Percentiles rank a stretch among this genome's conserved stretches.
Conservation (phyloP, 345 rosid species). For the Populus davidiana region DNA sequence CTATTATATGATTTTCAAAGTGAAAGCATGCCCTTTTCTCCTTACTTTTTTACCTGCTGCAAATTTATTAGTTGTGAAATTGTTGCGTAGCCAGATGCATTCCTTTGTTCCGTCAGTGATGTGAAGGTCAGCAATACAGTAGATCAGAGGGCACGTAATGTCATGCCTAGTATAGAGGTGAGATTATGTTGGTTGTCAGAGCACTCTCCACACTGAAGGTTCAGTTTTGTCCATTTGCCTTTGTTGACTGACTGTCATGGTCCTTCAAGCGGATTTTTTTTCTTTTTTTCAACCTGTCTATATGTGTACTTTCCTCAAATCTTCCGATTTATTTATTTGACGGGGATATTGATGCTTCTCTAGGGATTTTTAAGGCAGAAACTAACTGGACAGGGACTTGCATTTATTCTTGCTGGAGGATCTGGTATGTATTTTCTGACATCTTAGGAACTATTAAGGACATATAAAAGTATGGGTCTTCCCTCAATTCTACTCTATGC, state of each 20-base stretch:
- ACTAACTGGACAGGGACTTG: conserved; percentile 90
- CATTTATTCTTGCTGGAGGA: conserved; percentile 91
- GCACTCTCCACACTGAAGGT: background rate
- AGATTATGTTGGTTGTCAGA: conserved; percentile 10
- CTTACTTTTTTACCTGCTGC: conserved; percentile 1
- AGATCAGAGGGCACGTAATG: conserved; percentile 78
- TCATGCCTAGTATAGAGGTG: conserved; percentile 72
- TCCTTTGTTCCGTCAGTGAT: conserved; percentile 87
- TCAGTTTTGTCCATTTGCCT: background rate
- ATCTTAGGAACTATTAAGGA: background rate
- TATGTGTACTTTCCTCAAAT: background rate
- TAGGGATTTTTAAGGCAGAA: conserved; percentile 92
- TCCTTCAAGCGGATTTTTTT: background rate
- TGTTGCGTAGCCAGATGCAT: conserved; percentile 94
- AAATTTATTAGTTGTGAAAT: conserved; percentile 24
- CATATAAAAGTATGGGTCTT: background rate
- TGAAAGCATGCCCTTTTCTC: background rate
- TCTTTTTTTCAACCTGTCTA: background rate
- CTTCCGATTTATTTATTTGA: conserved; percentile 11
- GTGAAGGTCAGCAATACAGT: conserved; percentile 75
- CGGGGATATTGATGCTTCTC: conserved; percentile 14
- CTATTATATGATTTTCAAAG: background rate
- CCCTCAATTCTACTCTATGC: background rate
- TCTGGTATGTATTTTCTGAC: conserved; percentile 58
- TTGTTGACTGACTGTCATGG: conserved; percentile 3